Percentiles rank a stretch among this genome's conserved stretches.
Evolutionary conservation across 306 rosid genomes (phyloP).

Genomic region (Pueraria montana): DNA sequence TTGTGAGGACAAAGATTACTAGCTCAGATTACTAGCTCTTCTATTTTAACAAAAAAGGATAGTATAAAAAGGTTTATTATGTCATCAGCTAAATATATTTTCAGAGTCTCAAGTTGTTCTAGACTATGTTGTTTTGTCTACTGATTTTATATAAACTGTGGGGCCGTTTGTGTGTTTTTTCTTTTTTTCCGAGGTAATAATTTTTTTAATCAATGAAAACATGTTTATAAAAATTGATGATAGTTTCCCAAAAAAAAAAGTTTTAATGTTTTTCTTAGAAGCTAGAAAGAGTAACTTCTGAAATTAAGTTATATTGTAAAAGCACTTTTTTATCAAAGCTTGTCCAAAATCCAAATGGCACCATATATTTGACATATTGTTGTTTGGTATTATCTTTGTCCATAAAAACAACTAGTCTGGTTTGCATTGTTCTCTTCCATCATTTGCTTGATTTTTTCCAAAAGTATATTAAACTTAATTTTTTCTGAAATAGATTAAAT

Average conservation of each 20-base stretch:
- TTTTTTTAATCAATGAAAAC: not conserved
- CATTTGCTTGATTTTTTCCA: not conserved
- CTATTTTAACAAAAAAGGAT: not conserved
- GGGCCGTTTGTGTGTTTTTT: not conserved
- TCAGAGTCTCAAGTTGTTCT: not conserved
- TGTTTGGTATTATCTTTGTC: not conserved
- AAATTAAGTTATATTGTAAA: not conserved
- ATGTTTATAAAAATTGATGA: not conserved
- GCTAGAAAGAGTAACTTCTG: not conserved
- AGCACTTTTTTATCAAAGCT: not conserved
- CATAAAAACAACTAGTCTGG: not conserved
- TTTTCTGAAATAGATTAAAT: not conserved
- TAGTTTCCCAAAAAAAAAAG: not conserved
- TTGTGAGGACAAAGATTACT: not conserved
- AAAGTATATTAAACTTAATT: not conserved
- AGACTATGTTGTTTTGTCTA: not conserved
- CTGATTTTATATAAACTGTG: not conserved
- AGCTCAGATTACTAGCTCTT: not conserved
- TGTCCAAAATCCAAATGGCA: not conserved
- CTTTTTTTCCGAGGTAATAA: not conserved
- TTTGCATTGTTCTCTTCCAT: not conserved
- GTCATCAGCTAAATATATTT: not conserved
- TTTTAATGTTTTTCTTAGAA: not conserved
- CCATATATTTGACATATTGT: not conserved
- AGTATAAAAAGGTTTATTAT: not conserved